Percentiles rank a stretch among this genome's conserved stretches.
phyloP scores from a whole-genome alignment of 2,329 filamentous ascomycete genomes.

The Alternaria gansuensis region DNA sequence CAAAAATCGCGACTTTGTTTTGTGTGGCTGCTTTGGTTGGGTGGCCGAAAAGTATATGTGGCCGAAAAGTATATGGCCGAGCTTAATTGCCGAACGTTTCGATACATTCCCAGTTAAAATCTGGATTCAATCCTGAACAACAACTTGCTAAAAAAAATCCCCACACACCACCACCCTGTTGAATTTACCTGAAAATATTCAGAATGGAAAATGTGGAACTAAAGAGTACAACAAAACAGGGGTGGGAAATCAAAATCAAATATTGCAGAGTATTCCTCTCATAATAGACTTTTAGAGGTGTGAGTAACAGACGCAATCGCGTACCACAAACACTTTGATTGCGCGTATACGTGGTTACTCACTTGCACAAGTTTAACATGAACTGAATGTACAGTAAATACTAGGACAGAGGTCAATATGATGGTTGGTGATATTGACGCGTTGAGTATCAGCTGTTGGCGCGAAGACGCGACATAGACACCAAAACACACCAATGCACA shows the following conservation, averaged over 20 bases:
- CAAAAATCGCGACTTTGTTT: no score
- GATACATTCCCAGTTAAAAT: accelerated
- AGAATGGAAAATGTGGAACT: background rate
- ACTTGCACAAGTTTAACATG: background rate
- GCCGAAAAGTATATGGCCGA: no score
- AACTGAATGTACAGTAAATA: background rate
- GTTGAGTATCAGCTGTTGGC: background rate
- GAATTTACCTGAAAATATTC: background rate
- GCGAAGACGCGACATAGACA: background rate
- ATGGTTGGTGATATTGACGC: background rate
- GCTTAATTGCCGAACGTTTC: no score
- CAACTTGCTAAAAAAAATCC: constrained; percentile 2
- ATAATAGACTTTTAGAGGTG: background rate
- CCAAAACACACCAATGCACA: background rate
- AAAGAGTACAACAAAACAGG: no score
- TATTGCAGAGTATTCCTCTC: background rate
- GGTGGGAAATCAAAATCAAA: background rate
- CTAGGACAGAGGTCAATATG: no score
- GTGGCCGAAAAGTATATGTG: no score
- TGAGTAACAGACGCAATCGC: background rate
- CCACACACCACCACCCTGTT: background rate
- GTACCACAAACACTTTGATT: no score
- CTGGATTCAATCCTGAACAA: background rate
- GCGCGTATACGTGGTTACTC: background rate
- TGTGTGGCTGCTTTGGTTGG: no score